Conservation (phyloP, 805 yeast genomes). For the Saccharomycopsis oosterbeekiorum region DNA sequence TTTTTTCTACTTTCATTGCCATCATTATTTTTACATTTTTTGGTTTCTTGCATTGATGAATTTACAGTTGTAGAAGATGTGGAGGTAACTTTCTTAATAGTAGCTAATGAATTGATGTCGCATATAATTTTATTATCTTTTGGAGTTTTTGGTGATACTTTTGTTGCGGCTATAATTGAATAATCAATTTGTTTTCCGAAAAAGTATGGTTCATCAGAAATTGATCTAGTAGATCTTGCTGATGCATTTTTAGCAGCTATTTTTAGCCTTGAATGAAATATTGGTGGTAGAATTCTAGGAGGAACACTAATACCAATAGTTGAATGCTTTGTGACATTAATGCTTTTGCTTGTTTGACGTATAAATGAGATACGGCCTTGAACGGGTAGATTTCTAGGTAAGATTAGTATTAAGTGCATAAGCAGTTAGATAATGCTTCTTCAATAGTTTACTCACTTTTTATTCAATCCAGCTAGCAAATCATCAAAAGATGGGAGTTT, state of each 20-base stretch:
- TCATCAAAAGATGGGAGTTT: not conserved
- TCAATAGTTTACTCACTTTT: not conserved
- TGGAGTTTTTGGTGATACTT: not conserved
- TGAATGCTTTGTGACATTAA: too few species aligned
- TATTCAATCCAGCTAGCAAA: not conserved
- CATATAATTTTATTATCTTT: too few species aligned
- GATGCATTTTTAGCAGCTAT: too few species aligned
- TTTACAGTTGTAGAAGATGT: not conserved
- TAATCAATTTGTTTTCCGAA: too few species aligned
- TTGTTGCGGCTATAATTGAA: too few species aligned
- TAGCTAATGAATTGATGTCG: not conserved
- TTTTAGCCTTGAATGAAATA: too few species aligned
- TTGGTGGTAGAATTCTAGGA: too few species aligned
- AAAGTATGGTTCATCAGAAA: too few species aligned
- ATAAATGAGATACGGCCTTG: not conserved
- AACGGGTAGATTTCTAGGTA: not conserved
- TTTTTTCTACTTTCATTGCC: too few species aligned
- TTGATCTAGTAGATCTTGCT: too few species aligned
- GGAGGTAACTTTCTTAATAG: not conserved
- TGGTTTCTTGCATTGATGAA: not conserved
- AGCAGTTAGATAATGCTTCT: too few species aligned
- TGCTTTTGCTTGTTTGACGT: not conserved
- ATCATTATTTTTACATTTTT: not conserved
- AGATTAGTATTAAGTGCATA: not conserved
- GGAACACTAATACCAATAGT: not conserved